These are phyloP conservation scores for Centrapalus pauciflorus DNA, from an alignment of 129 eudicot species.

Conservation along the genomic window DNA sequence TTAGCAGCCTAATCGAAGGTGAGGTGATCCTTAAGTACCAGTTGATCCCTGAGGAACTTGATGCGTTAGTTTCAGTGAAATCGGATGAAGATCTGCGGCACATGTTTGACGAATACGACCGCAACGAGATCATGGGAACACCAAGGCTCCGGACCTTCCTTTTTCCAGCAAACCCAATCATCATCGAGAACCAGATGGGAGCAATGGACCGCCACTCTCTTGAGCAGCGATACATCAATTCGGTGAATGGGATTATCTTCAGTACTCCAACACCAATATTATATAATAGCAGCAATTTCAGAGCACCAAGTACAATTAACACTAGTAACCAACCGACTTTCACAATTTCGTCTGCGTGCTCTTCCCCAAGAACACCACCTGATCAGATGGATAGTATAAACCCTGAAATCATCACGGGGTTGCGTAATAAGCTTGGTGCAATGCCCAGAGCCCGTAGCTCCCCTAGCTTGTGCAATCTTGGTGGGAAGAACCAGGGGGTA, in stretches of 20 bases:
- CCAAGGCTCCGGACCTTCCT: slow-evolving; percentile 64
- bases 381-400: slow-evolving; percentile 23
- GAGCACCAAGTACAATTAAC: slow-evolving; percentile 23
- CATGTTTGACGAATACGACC: slow-evolving; percentile 71
- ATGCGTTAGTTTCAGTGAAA: slow-evolving; percentile 66
- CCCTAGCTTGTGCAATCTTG: slow-evolving; percentile 49
- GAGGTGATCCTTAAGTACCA: slow-evolving; percentile 77
- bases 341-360: slow-evolving; percentile 43
- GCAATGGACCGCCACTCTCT: slow-evolving; percentile 32
- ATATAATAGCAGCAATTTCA: not conserved
- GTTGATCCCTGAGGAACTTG: slow-evolving; percentile 67
- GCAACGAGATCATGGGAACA: slow-evolving; percentile 43
- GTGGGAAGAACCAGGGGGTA: not conserved
- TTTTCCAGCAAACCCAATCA: slow-evolving; percentile 50
- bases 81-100: slow-evolving; percentile 69
- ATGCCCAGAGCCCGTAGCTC: slow-evolving; percentile 60
- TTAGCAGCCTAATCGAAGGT: slow-evolving; percentile 45
- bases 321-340: slow-evolving; percentile 29
- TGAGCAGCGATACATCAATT: slow-evolving; percentile 69
- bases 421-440: slow-evolving; percentile 12
- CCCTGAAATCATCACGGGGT: slow-evolving; percentile 5
- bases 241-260: slow-evolving; percentile 54
- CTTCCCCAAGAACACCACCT: slow-evolving; percentile 66
- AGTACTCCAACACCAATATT: slow-evolving; percentile 13
- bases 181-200: slow-evolving; percentile 38